Evolutionary conservation across 2,329 filamentous ascomycete genomes (phyloP).

Genomic region (Phaeosphaeria sp.): DNA sequence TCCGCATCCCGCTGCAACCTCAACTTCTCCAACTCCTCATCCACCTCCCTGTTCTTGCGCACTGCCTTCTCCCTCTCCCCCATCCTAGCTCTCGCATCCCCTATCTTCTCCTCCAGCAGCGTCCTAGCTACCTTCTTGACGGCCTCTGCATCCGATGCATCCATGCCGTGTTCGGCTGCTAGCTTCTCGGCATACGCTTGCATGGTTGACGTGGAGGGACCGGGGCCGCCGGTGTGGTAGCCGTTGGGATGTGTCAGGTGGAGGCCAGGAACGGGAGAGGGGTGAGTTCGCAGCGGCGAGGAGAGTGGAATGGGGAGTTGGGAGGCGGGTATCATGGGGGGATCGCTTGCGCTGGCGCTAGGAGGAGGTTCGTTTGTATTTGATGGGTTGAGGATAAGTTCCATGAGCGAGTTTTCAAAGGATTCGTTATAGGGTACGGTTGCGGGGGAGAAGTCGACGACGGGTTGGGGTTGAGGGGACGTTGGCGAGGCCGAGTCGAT

Average conservation of each 20-base stretch:
- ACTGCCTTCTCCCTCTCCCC: constrained; percentile 48
- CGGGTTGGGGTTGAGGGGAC: constrained; percentile 13
- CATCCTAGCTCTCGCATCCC: constrained; percentile 48
- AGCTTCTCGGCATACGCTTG: constrained; percentile 49
- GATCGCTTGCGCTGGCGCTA: constrained; percentile 1
- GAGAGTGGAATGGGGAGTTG: constrained; percentile 52
- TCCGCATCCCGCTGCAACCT: constrained; percentile 54
- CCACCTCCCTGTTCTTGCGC: constrained; percentile 50
- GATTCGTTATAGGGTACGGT: constrained; percentile 52
- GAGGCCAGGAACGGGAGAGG: constrained; percentile 52
- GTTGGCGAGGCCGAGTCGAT: constrained; percentile 26
- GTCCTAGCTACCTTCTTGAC: constrained; percentile 44
- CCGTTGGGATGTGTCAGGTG: constrained; percentile 55
- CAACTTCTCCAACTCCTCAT: constrained; percentile 52
- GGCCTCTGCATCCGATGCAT: constrained; percentile 42
- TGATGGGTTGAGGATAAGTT: constrained; percentile 45
- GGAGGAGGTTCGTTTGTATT: constrained; percentile 32
- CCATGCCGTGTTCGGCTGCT: constrained; percentile 39
- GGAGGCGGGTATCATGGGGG: constrained; percentile 37
- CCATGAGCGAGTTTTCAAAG: constrained; percentile 55
- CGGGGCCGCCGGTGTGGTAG: constrained; percentile 57
- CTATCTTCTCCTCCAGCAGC: constrained; percentile 42
- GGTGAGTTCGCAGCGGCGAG: constrained; percentile 52
- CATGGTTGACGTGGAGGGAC: constrained; percentile 45
- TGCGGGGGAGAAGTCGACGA: constrained; percentile 51